Percentiles rank a stretch among this genome's conserved stretches.
Evolutionary conservation across 169 alveolate genomes (phyloP).

Genomic region (Plasmodium knowlesi): DNA sequence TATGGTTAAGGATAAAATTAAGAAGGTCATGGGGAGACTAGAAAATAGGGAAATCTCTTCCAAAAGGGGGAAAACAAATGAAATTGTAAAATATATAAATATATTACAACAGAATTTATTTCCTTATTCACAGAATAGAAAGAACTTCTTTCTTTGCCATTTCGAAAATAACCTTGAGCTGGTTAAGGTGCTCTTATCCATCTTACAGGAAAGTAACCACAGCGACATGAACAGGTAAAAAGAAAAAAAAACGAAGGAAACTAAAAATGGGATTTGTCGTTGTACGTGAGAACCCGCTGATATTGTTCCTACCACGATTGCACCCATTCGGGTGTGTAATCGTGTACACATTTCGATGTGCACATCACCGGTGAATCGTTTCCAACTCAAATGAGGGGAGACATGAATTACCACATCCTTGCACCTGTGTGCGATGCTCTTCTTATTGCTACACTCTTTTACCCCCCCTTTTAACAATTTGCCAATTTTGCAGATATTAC

Average conservation of each 20-base stretch:
- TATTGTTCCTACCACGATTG: neutral
- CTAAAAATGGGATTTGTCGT: neutral
- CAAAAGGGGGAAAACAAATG: conserved; percentile 61
- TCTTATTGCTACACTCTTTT: neutral
- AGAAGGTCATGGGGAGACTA: neutral
- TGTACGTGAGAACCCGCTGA: neutral
- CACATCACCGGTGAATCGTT: neutral
- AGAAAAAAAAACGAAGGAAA: neutral
- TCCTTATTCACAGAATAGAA: conserved; percentile 35
- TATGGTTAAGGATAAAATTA: conserved; percentile 27
- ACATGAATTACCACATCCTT: neutral
- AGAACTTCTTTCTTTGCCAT: conserved; percentile 7
- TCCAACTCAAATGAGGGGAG: neutral
- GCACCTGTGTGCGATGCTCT: neutral
- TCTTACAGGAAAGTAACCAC: conserved; percentile 49
- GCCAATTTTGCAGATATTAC: conserved; percentile 36
- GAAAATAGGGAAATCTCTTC: neutral
- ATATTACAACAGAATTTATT: conserved; percentile 55
- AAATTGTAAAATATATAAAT: conserved; percentile 53
- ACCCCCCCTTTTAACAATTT: neutral
- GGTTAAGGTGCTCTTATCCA: conserved; percentile 18
- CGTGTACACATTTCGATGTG: neutral
- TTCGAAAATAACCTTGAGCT: conserved; percentile 21
- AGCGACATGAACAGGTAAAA: conserved; percentile 58
- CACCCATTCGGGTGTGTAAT: neutral